A percentile compares a stretch with the other conserved stretches of the same genome.
Conservation (phyloP, 208 protist genomes). For the Borovskyia barvae region DNA sequence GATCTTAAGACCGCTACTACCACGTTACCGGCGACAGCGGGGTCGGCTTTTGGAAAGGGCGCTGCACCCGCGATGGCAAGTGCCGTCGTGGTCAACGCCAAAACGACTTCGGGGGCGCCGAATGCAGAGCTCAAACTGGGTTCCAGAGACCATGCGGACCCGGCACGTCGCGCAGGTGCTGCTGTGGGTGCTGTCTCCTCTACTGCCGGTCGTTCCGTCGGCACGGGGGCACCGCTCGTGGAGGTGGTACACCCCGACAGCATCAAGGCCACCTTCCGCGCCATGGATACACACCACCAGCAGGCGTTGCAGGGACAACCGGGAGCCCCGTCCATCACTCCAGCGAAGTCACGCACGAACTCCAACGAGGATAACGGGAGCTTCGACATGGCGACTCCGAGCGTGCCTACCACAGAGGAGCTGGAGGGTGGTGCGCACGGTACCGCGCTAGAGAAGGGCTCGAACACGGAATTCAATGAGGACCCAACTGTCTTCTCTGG, state of each 20-base stretch:
- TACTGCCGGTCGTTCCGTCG: no score
- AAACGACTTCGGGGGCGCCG: no score
- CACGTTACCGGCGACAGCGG: background rate
- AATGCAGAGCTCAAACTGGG: no score
- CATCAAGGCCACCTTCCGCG: constrained; percentile 10
- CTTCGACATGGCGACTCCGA: background rate
- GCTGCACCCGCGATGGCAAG: no score
- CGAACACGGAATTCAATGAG: background rate
- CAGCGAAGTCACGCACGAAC: background rate
- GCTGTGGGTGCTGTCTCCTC: no score
- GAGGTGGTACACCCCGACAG: constrained; percentile 1
- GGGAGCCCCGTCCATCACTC: background rate
- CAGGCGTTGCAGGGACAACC: constrained; percentile 4
- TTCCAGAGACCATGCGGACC: no score
- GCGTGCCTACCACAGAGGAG: background rate
- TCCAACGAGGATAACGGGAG: background rate
- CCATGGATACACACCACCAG: constrained; percentile 5
- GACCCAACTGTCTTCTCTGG: constrained; percentile 2
- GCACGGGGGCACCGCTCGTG: background rate
- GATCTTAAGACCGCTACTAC: background rate
- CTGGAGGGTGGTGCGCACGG: background rate
- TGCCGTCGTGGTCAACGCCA: no score
- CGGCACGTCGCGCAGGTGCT: no score
- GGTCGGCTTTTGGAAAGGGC: background rate
- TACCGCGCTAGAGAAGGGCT: background rate